Base-by-base conservation (phyloP, 805 yeast genomes). In the Huiozyma sinensis region DNA sequence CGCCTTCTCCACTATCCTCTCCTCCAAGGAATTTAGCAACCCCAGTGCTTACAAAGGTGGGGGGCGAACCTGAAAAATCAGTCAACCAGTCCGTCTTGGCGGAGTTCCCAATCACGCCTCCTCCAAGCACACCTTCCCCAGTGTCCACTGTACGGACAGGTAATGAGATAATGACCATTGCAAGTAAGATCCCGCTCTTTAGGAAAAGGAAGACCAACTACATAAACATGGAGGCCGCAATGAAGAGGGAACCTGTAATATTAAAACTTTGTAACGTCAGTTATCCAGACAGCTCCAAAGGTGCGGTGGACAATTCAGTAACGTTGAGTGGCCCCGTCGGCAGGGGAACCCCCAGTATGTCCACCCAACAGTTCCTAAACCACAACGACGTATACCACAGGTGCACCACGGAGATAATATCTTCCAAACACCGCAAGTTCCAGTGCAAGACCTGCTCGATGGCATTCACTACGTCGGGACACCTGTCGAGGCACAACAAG, bases 391-490 rank as follows among this genome's bases (percentile, higher is more conserved):
- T 11, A 31, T 11, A 31, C 5, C 13, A 32, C n/a, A 32, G 34
- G 10, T n/a, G 34, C 34, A 10, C 34, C 34, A 10, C 32, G 11
- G 27, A 35, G 29, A 41, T 41, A 6, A 34, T 33, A 5, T 36
- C 44, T 10, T 29, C 39, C 31, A 41, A 41, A 31, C 29, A 38
- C 17, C 39, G 45, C 9, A 38, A 29, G 31, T 43, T 43, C 28
- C 34, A 31, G 31, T 61, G 65, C 44, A 58, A 54, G 47, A 53
- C 53, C 6, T 61, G 65, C 43, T 42, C 54, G 17, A 57, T 55
- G 51, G 61, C 60, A 2, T 85, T 87, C 60, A 86, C 95, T 2
- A 86, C 95, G 0, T 83, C 90, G 6, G 95, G 95, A 9, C 97
- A 88, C 63, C 69, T 88, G 50, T 94, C 95, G 7, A 73, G 95